Evolutionary conservation across 345 rosid species (phyloP).

Genomic region (Eutrema yunnanense): DNA sequence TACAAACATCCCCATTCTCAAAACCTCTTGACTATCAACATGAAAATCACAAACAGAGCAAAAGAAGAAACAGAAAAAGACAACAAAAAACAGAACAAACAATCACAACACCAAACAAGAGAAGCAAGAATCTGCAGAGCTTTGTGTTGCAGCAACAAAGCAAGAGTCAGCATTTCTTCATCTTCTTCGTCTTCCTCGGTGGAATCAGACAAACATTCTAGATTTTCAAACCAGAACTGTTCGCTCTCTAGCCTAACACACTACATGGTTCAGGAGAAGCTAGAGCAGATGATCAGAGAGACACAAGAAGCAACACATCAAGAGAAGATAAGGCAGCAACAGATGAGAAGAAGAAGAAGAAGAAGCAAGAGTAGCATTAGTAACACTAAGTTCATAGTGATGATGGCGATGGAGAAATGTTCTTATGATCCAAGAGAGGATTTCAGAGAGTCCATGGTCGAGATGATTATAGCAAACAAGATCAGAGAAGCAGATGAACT

Average conservation of each 20-base stretch:
- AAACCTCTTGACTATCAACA: constrained; percentile 16
- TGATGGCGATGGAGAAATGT: constrained; percentile 85
- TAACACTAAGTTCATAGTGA: constrained; percentile 53
- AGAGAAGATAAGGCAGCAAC: constrained; percentile 22
- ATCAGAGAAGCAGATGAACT: constrained; percentile 62
- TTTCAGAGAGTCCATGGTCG: constrained; percentile 72
- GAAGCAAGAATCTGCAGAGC: constrained; percentile 47
- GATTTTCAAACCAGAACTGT: constrained; percentile 41
- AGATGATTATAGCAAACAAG: constrained; percentile 64
- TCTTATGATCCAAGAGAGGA: constrained; percentile 74
- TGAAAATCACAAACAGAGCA: constrained; percentile 17
- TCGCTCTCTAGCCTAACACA: constrained; percentile 73
- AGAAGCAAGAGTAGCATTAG: constrained; percentile 30
- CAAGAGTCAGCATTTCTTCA: constrained; percentile 67
- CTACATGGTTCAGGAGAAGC: constrained; percentile 82
- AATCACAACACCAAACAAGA: constrained; percentile 16
- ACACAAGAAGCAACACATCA: constrained; percentile 39
- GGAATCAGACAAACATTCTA: constrained; percentile 26
- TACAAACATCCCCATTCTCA: constrained; percentile 21
- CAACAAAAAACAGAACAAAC: constrained; percentile 4
- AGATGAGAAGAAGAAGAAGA: constrained; percentile 29
- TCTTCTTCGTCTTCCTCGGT: constrained; percentile 44
- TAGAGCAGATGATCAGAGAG: constrained; percentile 72
- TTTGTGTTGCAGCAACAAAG: constrained; percentile 63
- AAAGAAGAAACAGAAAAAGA: not conserved